These are phyloP conservation scores for Cicer pinnatifidum DNA, from an alignment of 306 rosid genomes.

Conservation along the genomic window DNA sequence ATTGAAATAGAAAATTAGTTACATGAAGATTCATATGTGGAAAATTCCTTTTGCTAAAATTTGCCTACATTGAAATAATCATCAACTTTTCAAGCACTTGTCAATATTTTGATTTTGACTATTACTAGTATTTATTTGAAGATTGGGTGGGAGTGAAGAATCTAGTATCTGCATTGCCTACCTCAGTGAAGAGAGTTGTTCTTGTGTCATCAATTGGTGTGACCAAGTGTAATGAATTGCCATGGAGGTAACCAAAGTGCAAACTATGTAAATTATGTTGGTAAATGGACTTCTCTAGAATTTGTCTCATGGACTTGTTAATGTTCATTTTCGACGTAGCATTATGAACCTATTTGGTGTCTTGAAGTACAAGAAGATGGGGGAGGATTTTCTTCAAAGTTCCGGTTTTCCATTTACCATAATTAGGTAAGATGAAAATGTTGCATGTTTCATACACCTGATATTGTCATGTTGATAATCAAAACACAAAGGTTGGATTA, in stretches of 20 bases:
- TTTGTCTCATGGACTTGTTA: conserved; percentile 15
- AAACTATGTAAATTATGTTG: background rate
- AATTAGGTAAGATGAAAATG: conserved; percentile 65
- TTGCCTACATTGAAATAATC: background rate
- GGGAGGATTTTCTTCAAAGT: conserved; percentile 79
- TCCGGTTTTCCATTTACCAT: conserved; percentile 93
- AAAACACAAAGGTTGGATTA: conserved; percentile 11
- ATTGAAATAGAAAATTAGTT: conserved; percentile 36
- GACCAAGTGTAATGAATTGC: conserved; percentile 86
- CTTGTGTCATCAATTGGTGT: conserved; percentile 98
- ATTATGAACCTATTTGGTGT: conserved; percentile 96
- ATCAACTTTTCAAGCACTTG: conserved; percentile 10
- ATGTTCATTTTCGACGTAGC: conserved; percentile 46
- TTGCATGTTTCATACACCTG: background rate
- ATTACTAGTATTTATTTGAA: conserved; percentile 46
- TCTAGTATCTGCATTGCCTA: conserved; percentile 77
- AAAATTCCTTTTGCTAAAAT: conserved; percentile 29
- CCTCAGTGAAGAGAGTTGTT: conserved; percentile 78
- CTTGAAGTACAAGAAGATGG: conserved; percentile 91
- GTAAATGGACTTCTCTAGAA: conserved; percentile 8
- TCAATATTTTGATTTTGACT: conserved; percentile 39
- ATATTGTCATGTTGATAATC: conserved; percentile 18
- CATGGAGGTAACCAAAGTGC: conserved; percentile 82
- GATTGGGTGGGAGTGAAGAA: conserved; percentile 98
- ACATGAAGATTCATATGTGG: conserved; percentile 18